These are phyloP conservation scores for Penicillium glabrum DNA, from an alignment of 2,329 filamentous ascomycete species.

Conservation along the genomic window DNA sequence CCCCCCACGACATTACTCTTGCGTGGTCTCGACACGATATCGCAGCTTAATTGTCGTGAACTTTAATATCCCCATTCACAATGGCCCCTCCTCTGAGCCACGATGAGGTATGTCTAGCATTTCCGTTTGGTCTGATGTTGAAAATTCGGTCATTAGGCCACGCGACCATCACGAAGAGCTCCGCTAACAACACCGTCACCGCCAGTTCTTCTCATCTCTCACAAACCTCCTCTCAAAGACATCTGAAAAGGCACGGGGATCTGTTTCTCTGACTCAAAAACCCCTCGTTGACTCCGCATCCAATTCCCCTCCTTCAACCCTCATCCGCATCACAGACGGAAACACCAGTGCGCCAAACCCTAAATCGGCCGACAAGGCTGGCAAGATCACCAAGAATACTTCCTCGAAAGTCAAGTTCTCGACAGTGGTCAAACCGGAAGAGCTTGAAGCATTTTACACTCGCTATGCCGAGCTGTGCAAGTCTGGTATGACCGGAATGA, in stretches of 20 bases:
- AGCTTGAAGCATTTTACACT: conserved; percentile 76
- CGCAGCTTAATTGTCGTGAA: neutral
- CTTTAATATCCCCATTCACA: neutral
- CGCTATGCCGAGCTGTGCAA: conserved; percentile 91
- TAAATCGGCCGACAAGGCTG: conserved; percentile 29
- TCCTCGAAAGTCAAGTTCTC: conserved; percentile 68
- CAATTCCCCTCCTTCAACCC: conserved; percentile 68
- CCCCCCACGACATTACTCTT: conserved; percentile 15
- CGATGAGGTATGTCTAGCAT: conserved; percentile 38
- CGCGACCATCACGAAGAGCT: conserved; percentile 6
- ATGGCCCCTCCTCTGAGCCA: conserved; percentile 41
- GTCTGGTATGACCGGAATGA: conserved; percentile 80
- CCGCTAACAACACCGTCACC: conserved; percentile 15
- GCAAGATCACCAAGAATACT: conserved; percentile 41
- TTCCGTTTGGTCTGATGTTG: neutral
- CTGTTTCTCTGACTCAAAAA: conserved; percentile 47
- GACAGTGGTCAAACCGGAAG: conserved; percentile 74
- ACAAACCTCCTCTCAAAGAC: conserved; percentile 40
- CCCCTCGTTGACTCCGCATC: conserved; percentile 46
- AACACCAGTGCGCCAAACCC: conserved; percentile 54
- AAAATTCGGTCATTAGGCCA: conserved; percentile 9
- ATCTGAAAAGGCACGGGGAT: conserved; percentile 42
- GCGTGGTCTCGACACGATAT: neutral
- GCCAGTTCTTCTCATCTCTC: conserved; percentile 46
- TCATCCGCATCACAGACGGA: conserved; percentile 84